Percentiles rank a stretch among this genome's conserved stretches.
These are phyloP conservation scores for Pseudogymnoascus sp. DNA, from an alignment of 2,329 filamentous ascomycete genomes.

Conservation along the genomic window DNA sequence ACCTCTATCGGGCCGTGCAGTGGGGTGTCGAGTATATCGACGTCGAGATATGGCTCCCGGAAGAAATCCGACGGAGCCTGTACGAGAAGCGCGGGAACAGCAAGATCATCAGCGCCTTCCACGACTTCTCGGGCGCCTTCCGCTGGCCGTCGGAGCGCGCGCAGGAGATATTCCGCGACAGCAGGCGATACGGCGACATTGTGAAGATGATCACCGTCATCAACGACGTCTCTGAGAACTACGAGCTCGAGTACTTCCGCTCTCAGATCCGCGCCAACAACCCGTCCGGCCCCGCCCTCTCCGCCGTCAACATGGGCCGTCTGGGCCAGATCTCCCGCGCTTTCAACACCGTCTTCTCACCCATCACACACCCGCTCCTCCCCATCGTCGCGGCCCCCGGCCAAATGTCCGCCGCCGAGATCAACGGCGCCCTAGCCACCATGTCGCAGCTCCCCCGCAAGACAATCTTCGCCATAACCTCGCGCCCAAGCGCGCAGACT, in stretches of 20 bases:
- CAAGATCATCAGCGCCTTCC: constrained; percentile 84
- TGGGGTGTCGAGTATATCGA: constrained; percentile 89
- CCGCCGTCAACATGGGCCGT: constrained; percentile 79
- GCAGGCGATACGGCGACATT: constrained; percentile 68
- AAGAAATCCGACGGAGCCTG: constrained; percentile 59
- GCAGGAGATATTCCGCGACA: constrained; percentile 61
- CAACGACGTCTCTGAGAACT: constrained; percentile 74
- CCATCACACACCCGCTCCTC: constrained; percentile 73
- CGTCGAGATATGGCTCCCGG: constrained; percentile 79
- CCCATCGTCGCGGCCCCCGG: constrained; percentile 79
- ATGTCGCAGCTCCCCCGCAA: constrained; percentile 74
- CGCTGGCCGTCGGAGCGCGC: constrained; percentile 72
- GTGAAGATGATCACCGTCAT: constrained; percentile 88
- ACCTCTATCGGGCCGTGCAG: constrained; percentile 74
- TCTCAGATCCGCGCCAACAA: constrained; percentile 63
- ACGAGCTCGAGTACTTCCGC: constrained; percentile 82
- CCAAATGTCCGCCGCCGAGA: constrained; percentile 76
- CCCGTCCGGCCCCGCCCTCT: constrained; percentile 62
- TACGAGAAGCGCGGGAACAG: constrained; percentile 66
- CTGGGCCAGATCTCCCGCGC: constrained; percentile 77
- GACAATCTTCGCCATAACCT: constrained; percentile 72
- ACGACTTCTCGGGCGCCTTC: constrained; percentile 78
- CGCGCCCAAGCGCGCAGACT: constrained; percentile 58
- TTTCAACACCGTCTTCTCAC: constrained; percentile 64
- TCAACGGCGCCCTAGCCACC: constrained; percentile 68